Conservation (phyloP, 208 protist species). For the Crithidia bombi region DNA sequence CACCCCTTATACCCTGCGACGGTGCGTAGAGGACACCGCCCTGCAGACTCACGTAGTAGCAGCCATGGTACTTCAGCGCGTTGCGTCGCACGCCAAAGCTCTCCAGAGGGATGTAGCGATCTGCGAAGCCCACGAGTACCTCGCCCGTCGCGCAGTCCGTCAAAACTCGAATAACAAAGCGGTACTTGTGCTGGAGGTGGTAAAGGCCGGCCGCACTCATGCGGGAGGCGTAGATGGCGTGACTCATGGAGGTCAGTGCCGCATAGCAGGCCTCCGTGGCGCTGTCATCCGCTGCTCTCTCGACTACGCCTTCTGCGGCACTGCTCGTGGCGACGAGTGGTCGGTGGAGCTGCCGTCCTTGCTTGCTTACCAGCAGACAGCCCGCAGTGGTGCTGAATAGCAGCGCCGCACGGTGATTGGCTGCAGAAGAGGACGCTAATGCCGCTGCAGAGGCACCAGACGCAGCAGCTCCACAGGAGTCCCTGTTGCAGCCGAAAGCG, state of each 20-base stretch:
- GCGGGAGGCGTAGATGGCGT: conserved; percentile 34
- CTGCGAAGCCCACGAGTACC: conserved; percentile 56
- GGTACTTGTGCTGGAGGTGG: conserved; percentile 18
- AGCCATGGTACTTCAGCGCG: conserved; percentile 43
- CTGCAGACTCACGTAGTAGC: conserved; percentile 53
- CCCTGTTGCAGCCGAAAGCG: no score
- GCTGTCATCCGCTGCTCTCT: neutral
- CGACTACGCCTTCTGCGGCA: neutral
- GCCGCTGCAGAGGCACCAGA: neutral
- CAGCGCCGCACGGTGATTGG: neutral
- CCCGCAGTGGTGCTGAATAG: conserved; percentile 31
- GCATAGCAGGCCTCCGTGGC: conserved; percentile 29
- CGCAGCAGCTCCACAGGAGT: neutral
- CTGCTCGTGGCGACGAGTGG: conserved; percentile 3
- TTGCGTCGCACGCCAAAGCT: conserved; percentile 49
- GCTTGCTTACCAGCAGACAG: conserved; percentile 26
- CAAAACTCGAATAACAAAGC: conserved; percentile 23
- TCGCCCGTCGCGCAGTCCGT: conserved; percentile 29
- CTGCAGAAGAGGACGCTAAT: neutral
- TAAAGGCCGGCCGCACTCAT: conserved; percentile 17
- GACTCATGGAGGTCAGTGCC: conserved; percentile 44
- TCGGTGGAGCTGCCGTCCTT: conserved; percentile 27
- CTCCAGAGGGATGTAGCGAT: conserved; percentile 58
- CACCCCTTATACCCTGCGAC: conserved; percentile 17
- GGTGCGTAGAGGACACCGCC: conserved; percentile 42